These are phyloP conservation scores for Klebsormidium nitens DNA, from an alignment of 139 green algal genomes.

Conservation along the genomic window DNA sequence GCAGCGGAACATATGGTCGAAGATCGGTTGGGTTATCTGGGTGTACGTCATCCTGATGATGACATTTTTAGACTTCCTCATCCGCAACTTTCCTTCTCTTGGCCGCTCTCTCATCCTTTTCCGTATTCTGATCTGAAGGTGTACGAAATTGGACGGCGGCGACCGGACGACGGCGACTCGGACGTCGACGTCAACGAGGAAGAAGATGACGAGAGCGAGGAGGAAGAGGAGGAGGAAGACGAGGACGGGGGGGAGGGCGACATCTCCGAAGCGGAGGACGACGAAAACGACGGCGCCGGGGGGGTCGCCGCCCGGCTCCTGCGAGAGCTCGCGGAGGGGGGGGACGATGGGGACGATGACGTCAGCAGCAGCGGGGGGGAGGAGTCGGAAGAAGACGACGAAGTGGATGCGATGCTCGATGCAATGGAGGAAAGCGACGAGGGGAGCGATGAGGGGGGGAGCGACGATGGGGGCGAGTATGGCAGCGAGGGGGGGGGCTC, in stretches of 20 bases:
- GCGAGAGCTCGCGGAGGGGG: background rate
- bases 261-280: constrained; percentile 3
- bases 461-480: constrained; percentile 17
- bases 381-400: background rate
- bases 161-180: constrained; percentile 37
- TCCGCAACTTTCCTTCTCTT: background rate
- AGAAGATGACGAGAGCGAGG: constrained; percentile 27
- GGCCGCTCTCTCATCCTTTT: background rate
- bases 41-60: background rate
- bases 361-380: background rate
- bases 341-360: constrained; percentile 13
- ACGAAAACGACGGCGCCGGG: constrained; percentile 7
- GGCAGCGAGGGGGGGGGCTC: background rate
- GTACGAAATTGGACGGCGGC: constrained; percentile 54
- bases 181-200: constrained; percentile 40
- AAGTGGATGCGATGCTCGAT: constrained; percentile 3
- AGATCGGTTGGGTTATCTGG: background rate
- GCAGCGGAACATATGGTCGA: background rate
- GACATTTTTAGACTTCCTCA: background rate
- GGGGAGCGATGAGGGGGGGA: constrained; percentile 39
- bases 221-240: constrained; percentile 13
- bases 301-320: background rate
- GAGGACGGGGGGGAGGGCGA: constrained; percentile 16
- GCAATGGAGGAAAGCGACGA: constrained; percentile 37
- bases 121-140: constrained; percentile 35